Evolutionary conservation across 139 green algal species (phyloP).

Genomic region (Chlorella sp.): DNA sequence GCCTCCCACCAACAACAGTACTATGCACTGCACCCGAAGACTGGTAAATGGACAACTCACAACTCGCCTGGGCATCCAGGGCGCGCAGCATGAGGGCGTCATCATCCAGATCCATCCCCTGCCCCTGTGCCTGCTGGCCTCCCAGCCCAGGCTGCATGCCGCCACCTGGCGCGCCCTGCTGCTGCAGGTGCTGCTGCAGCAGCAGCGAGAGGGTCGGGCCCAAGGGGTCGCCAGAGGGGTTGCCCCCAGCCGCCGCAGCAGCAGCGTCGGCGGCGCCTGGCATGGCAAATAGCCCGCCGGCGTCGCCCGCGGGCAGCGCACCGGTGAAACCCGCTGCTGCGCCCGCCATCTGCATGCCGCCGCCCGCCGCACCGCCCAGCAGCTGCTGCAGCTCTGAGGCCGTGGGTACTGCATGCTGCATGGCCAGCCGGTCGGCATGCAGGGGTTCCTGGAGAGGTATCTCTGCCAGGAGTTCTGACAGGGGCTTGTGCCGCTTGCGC

Average conservation of each 20-base stretch:
- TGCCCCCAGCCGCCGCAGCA: not conserved
- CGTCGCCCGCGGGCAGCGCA: too few relatives aligned
- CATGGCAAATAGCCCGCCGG: not conserved
- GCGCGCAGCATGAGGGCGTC: constrained; percentile 10
- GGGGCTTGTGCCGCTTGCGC: constrained; percentile 27
- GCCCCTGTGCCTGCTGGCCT: not conserved
- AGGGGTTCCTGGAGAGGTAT: not conserved
- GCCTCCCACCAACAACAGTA: too few relatives aligned
- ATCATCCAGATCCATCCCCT: not conserved
- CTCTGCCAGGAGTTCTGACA: constrained; percentile 26
- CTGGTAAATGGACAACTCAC: not conserved
- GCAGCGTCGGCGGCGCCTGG: too few relatives aligned
- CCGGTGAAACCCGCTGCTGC: not conserved
- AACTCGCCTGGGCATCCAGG: constrained; percentile 7
- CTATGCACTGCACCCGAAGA: too few relatives aligned
- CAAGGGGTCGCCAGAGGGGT: not conserved
- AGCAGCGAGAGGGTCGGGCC: not conserved
- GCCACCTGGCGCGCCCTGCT: not conserved
- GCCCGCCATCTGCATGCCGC: not conserved
- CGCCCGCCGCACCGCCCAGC: not conserved
- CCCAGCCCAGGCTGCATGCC: not conserved
- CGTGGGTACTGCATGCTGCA: not conserved
- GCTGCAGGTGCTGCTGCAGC: constrained; percentile 18
- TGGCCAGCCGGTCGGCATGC: not conserved
- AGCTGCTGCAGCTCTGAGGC: constrained; percentile 4